A percentile compares a stretch with the other conserved stretches of the same genome.
Evolutionary conservation across 805 yeast species (phyloP).

Genomic region (Alloascoidea africana): DNA sequence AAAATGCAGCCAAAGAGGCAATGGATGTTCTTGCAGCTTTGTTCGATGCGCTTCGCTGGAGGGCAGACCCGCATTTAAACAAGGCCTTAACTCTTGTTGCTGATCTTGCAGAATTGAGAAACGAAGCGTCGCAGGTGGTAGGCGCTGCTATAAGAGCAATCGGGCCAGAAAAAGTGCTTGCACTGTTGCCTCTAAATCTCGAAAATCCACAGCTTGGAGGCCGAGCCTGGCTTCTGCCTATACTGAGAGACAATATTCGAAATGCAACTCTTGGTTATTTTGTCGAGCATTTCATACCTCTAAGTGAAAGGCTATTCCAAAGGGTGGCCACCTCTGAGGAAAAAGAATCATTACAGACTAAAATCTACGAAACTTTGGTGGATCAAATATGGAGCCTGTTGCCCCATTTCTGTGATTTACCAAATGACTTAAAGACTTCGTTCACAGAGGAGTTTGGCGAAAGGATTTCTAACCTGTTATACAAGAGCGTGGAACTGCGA

Average conservation of each 20-base stretch:
- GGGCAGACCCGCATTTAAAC: conserved; percentile 59
- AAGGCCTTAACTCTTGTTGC: conserved; percentile 62
- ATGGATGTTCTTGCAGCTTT: conserved; percentile 51
- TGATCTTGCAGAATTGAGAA: conserved; percentile 59
- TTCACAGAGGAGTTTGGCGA: conserved; percentile 74
- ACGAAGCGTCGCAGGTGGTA: conserved; percentile 68
- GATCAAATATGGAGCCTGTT: conserved; percentile 89
- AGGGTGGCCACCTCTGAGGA: conserved; percentile 13
- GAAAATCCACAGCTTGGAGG: conserved; percentile 46
- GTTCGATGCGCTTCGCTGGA: conserved; percentile 44
- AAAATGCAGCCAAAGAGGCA: conserved; percentile 60
- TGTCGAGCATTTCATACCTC: conserved; percentile 49
- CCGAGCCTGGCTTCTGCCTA: conserved; percentile 89
- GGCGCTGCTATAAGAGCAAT: conserved; percentile 63
- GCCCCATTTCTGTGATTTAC: conserved; percentile 81
- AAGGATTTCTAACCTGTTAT: conserved; percentile 54
- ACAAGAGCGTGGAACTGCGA: conserved; percentile 62
- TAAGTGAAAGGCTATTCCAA: conserved; percentile 15
- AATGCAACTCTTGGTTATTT: conserved; percentile 56
- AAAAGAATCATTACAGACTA: conserved; percentile 50
- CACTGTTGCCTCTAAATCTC: conserved; percentile 67
- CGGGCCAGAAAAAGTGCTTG: conserved; percentile 78
- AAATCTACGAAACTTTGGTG: conserved; percentile 69
- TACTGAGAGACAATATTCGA: conserved; percentile 74
- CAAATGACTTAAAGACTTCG: conserved; percentile 48